phyloP scores from a whole-genome alignment of 2,329 filamentous ascomycete species.

The Mycosphaerella sp. region DNA sequence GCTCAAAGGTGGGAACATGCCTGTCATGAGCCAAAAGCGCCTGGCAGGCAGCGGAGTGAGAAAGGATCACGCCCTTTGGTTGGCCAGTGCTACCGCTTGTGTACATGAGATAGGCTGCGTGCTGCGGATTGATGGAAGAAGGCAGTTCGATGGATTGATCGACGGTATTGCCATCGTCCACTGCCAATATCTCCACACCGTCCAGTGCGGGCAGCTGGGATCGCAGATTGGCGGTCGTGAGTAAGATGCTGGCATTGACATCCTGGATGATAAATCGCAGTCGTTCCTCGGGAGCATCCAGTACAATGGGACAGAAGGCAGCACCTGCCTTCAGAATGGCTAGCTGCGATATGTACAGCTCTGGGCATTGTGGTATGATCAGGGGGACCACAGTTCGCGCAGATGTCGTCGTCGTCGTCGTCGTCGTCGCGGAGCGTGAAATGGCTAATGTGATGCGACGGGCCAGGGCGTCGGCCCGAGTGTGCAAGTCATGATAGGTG shows the following conservation, averaged over 20 bases:
- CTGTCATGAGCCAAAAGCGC: slow-evolving; percentile 73
- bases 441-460: slow-evolving; percentile 38
- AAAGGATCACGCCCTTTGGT: slow-evolving; percentile 80
- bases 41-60: slow-evolving; percentile 73
- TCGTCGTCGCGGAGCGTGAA: slow-evolving; percentile 14
- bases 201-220: slow-evolving; percentile 35
- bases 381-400: slow-evolving; percentile 59
- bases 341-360: slow-evolving; percentile 70
- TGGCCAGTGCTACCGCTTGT: slow-evolving; percentile 85
- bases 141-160: neutral
- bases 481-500: slow-evolving; percentile 59
- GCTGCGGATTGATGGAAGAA: slow-evolving; percentile 6
- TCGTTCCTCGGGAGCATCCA: slow-evolving; percentile 70
- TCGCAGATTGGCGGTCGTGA: slow-evolving; percentile 53
- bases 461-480: slow-evolving; percentile 52
- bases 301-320: slow-evolving; percentile 77
- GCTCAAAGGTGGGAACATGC: slow-evolving; percentile 66
- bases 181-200: slow-evolving; percentile 36
- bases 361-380: slow-evolving; percentile 67
- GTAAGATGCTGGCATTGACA: slow-evolving; percentile 60
- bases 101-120: slow-evolving; percentile 82
- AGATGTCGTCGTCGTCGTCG: neutral
- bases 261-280: slow-evolving; percentile 76
- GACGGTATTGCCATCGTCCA: slow-evolving; percentile 35
- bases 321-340: slow-evolving; percentile 74